A percentile compares a stretch with the other conserved stretches of the same genome.
phyloP scores from a whole-genome alignment of 179 eudicot species.

The Pouteria campechiana region DNA sequence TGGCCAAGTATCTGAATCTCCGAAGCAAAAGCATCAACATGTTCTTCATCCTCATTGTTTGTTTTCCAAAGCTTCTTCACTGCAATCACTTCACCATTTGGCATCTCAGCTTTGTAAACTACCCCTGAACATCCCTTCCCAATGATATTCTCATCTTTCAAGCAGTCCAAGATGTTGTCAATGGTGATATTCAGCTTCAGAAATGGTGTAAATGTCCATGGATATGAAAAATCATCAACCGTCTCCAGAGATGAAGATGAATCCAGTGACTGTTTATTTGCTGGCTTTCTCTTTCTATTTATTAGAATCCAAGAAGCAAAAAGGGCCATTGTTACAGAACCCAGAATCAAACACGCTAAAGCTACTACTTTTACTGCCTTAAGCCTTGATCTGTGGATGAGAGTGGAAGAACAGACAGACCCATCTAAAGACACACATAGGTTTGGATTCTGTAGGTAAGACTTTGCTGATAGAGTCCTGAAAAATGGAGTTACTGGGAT shows the following conservation, averaged over 20 bases:
- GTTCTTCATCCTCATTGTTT: conserved; percentile 9
- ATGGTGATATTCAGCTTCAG: conserved; percentile 40
- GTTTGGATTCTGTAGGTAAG: conserved; percentile 26
- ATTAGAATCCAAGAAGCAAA: conserved; percentile 46
- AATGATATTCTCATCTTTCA: conserved; percentile 32
- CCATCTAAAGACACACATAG: conserved; percentile 64
- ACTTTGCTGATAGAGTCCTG: conserved; percentile 23
- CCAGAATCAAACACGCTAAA: conserved; percentile 34
- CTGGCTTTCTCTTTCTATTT: conserved; percentile 31
- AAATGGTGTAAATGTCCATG: conserved; percentile 72
- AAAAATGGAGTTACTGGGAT: conserved; percentile 44
- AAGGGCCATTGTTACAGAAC: conserved; percentile 28
- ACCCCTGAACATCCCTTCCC: conserved; percentile 48
- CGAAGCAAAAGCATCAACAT: conserved; percentile 45
- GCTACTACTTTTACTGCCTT: conserved; percentile 50
- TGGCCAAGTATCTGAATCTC: conserved; percentile 49
- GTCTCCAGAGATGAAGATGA: conserved; percentile 11
- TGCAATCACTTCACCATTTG: conserved; percentile 27
- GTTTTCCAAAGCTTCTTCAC: conserved; percentile 56
- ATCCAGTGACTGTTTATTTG: conserved; percentile 29
- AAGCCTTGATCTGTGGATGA: conserved; percentile 21
- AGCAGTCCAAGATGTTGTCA: conserved; percentile 29
- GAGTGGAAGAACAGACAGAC: conserved; percentile 46
- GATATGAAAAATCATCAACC: conserved; percentile 78
- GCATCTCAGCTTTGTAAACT: conserved; percentile 42